Conservation (phyloP, 1,139 yeast genomes). For the Diutina sp. region DNA sequence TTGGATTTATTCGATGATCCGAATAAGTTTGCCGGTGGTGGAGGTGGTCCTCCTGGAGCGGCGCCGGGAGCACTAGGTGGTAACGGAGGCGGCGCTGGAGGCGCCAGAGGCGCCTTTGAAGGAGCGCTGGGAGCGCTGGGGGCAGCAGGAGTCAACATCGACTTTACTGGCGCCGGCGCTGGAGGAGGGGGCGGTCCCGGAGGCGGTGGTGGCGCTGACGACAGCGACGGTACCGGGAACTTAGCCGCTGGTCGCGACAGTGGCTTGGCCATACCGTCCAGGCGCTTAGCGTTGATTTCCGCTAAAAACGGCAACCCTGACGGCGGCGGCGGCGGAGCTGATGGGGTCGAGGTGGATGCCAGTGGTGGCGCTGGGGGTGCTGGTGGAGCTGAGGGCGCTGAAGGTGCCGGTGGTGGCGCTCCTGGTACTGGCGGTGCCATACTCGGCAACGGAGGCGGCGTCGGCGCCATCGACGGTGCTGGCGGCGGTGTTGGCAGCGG, state of each 20-base stretch:
- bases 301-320: constrained; percentile 37
- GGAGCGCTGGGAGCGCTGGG: background rate
- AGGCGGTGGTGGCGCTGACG: background rate
- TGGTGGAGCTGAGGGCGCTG: background rate
- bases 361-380: constrained; percentile 4
- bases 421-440: constrained; percentile 5
- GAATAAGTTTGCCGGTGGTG: constrained; percentile 7
- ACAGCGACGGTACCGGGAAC: background rate
- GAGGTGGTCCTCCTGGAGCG: constrained; percentile 8
- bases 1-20: background rate
- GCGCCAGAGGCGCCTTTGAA: background rate
- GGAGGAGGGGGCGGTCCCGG: background rate
- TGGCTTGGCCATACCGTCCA: constrained; percentile 16
- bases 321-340: constrained; percentile 10
- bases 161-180: background rate
- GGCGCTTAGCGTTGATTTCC: constrained; percentile 41
- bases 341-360: constrained; percentile 5
- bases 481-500: constrained; percentile 3
- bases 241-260: background rate
- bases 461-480: background rate
- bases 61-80: constrained; percentile 10
- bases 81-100: constrained; percentile 8
- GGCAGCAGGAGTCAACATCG: constrained; percentile 9
- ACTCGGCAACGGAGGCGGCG: background rate
- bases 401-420: constrained; percentile 4